Percentiles rank a stretch among this genome's conserved stretches.
phyloP scores from a whole-genome alignment of 768 basidiomycete genomes.

The Lentinula boryana region DNA sequence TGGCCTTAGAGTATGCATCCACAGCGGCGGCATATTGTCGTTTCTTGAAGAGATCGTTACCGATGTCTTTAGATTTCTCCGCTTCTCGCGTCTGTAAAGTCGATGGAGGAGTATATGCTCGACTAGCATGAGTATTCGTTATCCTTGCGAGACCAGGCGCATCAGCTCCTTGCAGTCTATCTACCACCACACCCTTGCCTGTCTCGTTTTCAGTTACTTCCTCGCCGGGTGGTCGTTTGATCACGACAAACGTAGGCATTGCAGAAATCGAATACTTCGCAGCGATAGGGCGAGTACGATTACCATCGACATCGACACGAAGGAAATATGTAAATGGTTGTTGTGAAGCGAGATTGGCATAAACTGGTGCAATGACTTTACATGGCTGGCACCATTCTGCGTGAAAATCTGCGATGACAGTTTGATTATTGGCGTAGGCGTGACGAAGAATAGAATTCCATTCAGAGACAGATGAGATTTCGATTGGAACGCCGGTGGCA shows the following conservation, averaged over 20 bases:
- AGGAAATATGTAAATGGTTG: slow-evolving; percentile 16
- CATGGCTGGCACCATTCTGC: slow-evolving; percentile 17
- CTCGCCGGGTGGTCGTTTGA: slow-evolving; percentile 8
- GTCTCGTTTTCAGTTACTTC: neutral
- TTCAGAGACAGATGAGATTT: slow-evolving; percentile 15
- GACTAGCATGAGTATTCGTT: slow-evolving; percentile 11
- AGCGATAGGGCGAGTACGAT: slow-evolving; percentile 7
- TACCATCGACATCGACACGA: slow-evolving; percentile 16
- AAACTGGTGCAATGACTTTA: slow-evolving; percentile 17
- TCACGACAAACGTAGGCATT: slow-evolving; percentile 17
- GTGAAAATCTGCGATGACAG: slow-evolving; percentile 14
- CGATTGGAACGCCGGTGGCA: slow-evolving; percentile 7
- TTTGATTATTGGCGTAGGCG: slow-evolving; percentile 10
- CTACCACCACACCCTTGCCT: slow-evolving; percentile 2
- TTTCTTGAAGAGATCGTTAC: slow-evolving; percentile 2
- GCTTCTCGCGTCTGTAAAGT: slow-evolving; percentile 2
- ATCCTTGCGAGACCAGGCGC: slow-evolving; percentile 11
- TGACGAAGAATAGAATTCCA: slow-evolving; percentile 14
- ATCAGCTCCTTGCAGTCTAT: slow-evolving; percentile 13
- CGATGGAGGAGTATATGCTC: slow-evolving; percentile 6
- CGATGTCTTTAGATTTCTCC: slow-evolving; percentile 1
- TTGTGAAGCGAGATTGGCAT: slow-evolving; percentile 12
- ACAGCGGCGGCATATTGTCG: neutral
- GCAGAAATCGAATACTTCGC: slow-evolving; percentile 10
- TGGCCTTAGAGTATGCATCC: slow-evolving; percentile 4